Evolutionary conservation across 31 red algal genomes (phyloP).

Genomic region (Bonnemaisonia californica): DNA sequence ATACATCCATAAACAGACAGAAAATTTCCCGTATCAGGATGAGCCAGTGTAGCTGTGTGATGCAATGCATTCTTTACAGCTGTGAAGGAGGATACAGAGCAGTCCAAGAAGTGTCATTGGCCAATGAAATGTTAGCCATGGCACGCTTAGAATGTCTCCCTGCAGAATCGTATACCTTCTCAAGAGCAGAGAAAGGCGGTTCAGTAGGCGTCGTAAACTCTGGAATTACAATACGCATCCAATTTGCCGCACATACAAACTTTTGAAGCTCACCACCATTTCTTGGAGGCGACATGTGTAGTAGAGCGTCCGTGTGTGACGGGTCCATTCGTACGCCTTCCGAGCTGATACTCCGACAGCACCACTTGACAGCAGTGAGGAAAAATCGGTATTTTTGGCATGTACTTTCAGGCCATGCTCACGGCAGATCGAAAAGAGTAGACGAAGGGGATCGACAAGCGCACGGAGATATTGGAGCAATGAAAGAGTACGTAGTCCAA

Average conservation of each 20-base stretch:
- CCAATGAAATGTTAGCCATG: slow-evolving; percentile 12
- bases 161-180: not conserved
- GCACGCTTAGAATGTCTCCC: not conserved
- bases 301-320: slow-evolving; percentile 1
- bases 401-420: slow-evolving; percentile 15
- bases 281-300: not conserved
- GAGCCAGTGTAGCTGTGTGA: not conserved
- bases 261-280: slow-evolving; percentile 20
- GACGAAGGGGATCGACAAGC: not conserved
- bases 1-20: slow-evolving; percentile 4
- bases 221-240: slow-evolving; percentile 44
- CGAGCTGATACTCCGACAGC: slow-evolving; percentile 14
- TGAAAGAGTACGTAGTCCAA: slow-evolving; percentile 31
- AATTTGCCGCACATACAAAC: slow-evolving; percentile 44
- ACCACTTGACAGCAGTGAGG: not conserved
- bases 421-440: slow-evolving; percentile 8
- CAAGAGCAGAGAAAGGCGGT: not conserved
- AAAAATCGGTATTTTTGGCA: slow-evolving; percentile 21
- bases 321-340: slow-evolving; percentile 15
- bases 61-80: slow-evolving; percentile 6
- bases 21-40: not conserved
- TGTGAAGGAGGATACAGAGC: too few relatives aligned
- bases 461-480: not conserved
- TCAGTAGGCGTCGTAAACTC: not conserved
- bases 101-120: too few relatives aligned